Evolutionary conservation across 495 filamentous ascomycete genomes (phyloP), one percentile per base, ranked within the genome.

Genomic region (Extremus antarcticus): DNA sequence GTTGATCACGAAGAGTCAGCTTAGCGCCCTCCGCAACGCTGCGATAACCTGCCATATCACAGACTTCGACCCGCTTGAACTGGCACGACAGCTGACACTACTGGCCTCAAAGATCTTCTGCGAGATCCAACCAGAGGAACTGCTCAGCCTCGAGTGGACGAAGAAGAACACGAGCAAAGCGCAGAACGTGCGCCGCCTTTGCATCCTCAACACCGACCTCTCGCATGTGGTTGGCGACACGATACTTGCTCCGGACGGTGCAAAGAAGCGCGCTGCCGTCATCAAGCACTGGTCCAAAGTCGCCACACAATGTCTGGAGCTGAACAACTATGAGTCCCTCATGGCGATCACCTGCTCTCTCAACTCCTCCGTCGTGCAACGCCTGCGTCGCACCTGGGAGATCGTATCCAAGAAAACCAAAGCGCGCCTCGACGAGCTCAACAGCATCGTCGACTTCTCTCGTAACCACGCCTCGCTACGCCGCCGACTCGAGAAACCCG

Each of bases 221-320:
- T 86, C 90, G 10, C 90, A 95, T 65, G 75, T 97, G 21, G 94
- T 99, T 20, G 88, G 88, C n/a, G 94, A 97, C 67, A 94, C 86
- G 1, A 95, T 97, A 60, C 79, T 99, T 15, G 80, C 84, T 50
- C 75, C 85, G 24, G 79, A 88, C 48, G 94, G 97, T 69, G 81
- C 83, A 13, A 97, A 96, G 75, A 94, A 88, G 72, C 81, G 94
- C 32, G 92, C 94, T 1, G 66, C 76, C 1, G 82, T 89, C 45
- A 92, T 99, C 74, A 97, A 99, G 74, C 90, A 96, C 62, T 99
- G 94, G 94, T 87, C 95, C 52, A 99, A 99, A 74, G 86, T 97
- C 57, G 86, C 88, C 1, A 82, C 84, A 65, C 86, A 85, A 57
- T 95, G 89, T 63, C 74, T 94, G 11, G 83, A 88, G 57, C 75